Conservation (phyloP, 495 filamentous ascomycete species). For the Aspergillus nanangensis region DNA sequence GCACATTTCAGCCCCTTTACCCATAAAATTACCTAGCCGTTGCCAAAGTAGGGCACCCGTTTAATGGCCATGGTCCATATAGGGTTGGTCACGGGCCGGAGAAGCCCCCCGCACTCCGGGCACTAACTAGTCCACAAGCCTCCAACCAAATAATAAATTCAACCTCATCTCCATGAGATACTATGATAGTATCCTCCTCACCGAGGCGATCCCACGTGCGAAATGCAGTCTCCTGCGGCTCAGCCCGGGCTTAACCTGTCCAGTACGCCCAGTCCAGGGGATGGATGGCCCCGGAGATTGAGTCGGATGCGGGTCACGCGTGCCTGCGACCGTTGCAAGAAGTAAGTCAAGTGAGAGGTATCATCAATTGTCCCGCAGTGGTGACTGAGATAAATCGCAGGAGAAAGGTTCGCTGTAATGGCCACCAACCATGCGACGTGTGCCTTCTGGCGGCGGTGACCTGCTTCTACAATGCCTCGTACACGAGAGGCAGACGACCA, state of each 20-base stretch:
- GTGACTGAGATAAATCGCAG: slow-evolving; percentile 4
- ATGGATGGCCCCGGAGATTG: not conserved
- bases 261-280: not conserved
- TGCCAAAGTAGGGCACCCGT: not conserved
- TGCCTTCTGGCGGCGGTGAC: slow-evolving; percentile 11
- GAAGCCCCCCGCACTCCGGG: not conserved
- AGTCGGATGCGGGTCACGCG: slow-evolving; percentile 4
- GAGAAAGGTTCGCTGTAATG: slow-evolving; percentile 22
- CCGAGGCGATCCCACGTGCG: not conserved
- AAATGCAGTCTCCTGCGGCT: not conserved
- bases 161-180: not conserved
- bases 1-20: not conserved
- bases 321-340: slow-evolving; percentile 18
- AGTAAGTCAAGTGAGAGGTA: not conserved
- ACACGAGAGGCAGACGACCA: slow-evolving; percentile 13
- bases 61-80: no score
- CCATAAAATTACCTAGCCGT: not conserved
- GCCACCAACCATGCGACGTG: slow-evolving; percentile 19
- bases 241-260: not conserved
- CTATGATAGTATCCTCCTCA: not conserved
- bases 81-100: no score
- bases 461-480: slow-evolving; percentile 18
- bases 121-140: not conserved
- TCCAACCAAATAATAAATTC: not conserved
- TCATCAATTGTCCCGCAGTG: not conserved